Percentiles rank a stretch among this genome's conserved stretches.
Evolutionary conservation across 2,329 filamentous ascomycete species (phyloP).

Genomic region (Cercospora sp.): DNA sequence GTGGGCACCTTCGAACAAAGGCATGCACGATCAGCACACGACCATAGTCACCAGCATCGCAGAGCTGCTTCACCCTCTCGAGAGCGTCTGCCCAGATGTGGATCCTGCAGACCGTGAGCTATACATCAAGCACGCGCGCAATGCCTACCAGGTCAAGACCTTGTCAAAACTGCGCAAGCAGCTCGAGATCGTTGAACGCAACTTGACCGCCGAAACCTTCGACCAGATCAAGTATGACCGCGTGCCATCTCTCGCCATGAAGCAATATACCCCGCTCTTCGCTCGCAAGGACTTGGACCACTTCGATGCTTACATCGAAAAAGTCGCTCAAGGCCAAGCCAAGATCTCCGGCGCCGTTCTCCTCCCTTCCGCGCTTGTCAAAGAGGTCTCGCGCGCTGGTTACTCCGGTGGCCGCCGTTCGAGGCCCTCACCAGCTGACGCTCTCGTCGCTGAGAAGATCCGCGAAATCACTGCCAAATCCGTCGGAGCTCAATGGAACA

Average conservation of each 20-base stretch:
- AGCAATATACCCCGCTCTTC: conserved; percentile 53
- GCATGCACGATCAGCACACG: conserved; percentile 61
- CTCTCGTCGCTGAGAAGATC: conserved; percentile 37
- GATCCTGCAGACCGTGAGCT: conserved; percentile 44
- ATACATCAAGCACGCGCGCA: conserved; percentile 57
- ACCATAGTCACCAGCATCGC: conserved; percentile 59
- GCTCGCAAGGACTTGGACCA: conserved; percentile 51
- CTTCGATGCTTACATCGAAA: conserved; percentile 53
- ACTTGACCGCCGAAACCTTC: conserved; percentile 51
- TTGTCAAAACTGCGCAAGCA: conserved; percentile 56
- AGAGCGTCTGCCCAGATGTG: conserved; percentile 37
- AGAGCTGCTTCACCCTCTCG: conserved; percentile 53
- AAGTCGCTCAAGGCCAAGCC: conserved; percentile 51
- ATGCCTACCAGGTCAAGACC: conserved; percentile 53
- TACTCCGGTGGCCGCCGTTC: neutral
- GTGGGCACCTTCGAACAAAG: conserved; percentile 58
- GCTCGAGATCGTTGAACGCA: conserved; percentile 55
- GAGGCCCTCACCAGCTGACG: conserved; percentile 9
- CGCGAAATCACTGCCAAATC: conserved; percentile 42
- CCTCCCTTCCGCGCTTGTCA: conserved; percentile 54
- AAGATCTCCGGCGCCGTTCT: conserved; percentile 59
- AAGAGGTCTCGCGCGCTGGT: neutral
- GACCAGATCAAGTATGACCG: conserved; percentile 58
- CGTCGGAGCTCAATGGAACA: conserved; percentile 57
- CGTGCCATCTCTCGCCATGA: conserved; percentile 60